These are phyloP conservation scores for Massariosphaeria phaeospora DNA, from an alignment of 495 filamentous ascomycete species.

Conservation along the genomic window DNA sequence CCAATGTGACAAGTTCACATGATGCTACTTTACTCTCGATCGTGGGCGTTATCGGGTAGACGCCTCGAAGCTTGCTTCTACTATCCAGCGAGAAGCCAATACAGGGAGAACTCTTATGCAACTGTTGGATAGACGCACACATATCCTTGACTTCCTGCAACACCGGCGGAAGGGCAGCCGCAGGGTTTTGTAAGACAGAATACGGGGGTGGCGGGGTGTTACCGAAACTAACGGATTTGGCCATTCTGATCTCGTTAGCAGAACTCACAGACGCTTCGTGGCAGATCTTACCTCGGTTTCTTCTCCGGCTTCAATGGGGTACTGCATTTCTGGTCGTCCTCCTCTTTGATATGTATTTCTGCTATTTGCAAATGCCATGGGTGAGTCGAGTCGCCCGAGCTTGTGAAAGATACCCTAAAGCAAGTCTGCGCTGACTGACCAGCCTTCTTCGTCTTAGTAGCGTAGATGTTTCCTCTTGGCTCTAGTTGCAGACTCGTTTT, in stretches of 20 bases:
- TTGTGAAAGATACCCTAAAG: conserved; percentile 32
- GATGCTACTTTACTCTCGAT: background rate
- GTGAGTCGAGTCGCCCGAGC: background rate
- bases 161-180: background rate
- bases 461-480: conserved; percentile 15
- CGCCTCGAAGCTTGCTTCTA: conserved; percentile 25
- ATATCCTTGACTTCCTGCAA: conserved; percentile 29
- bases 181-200: conserved; percentile 10
- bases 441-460: conserved; percentile 13
- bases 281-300: conserved; percentile 18
- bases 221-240: conserved; percentile 27
- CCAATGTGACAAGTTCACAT: conserved; percentile 18
- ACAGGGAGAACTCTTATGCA: conserved; percentile 20
- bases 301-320: background rate
- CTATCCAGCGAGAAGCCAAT: conserved; percentile 32
- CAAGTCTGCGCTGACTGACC: background rate
- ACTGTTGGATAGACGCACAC: conserved; percentile 27
- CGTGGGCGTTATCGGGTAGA: conserved; percentile 11
- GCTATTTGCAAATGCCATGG: conserved; percentile 32
- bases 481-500: conserved; percentile 29
- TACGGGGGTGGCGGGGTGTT: conserved; percentile 29
- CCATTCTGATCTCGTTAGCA: conserved; percentile 4
- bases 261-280: background rate
- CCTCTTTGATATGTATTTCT: conserved; percentile 27
- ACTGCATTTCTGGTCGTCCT: conserved; percentile 1